Evolutionary conservation across 1,284 basidiomycete species (phyloP).

Genomic region (Macrocystidia cucumis): DNA sequence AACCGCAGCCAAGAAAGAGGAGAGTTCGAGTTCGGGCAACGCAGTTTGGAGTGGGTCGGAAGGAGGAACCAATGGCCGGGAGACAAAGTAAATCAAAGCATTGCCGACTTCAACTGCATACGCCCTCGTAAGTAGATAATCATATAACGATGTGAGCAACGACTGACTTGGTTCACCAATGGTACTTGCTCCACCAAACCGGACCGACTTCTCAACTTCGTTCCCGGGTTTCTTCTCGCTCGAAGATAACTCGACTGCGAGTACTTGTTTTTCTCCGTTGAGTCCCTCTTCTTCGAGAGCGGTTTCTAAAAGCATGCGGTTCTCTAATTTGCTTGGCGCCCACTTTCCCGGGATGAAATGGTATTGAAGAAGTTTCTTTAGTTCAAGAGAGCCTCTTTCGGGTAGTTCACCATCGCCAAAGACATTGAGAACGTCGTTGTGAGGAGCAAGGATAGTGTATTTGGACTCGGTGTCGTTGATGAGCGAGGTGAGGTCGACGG

Average conservation of each 20-base stretch:
- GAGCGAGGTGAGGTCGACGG: slow-evolving; percentile 69
- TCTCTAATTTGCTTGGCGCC: slow-evolving; percentile 57
- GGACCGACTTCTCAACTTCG: slow-evolving; percentile 55
- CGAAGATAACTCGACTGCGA: slow-evolving; percentile 61
- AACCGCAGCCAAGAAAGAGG: slow-evolving; percentile 85
- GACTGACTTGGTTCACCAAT: slow-evolving; percentile 69
- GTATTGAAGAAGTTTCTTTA: slow-evolving; percentile 68
- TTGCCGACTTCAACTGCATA: slow-evolving; percentile 63
- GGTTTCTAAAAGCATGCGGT: slow-evolving; percentile 76
- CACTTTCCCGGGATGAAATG: slow-evolving; percentile 84
- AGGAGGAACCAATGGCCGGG: slow-evolving; percentile 78
- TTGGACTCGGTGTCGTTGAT: slow-evolving; percentile 69
- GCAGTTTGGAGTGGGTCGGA: slow-evolving; percentile 77
- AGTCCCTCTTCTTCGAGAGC: slow-evolving; percentile 66
- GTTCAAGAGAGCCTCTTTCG: slow-evolving; percentile 53
- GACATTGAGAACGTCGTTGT: slow-evolving; percentile 75
- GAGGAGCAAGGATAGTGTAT: slow-evolving; percentile 84
- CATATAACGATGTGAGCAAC: not conserved
- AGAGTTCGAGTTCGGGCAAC: slow-evolving; percentile 76
- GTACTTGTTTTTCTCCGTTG: slow-evolving; percentile 62
- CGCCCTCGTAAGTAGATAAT: not conserved
- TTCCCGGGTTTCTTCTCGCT: slow-evolving; percentile 34
- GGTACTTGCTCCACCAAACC: slow-evolving; percentile 81
- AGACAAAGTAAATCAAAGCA: slow-evolving; percentile 86
- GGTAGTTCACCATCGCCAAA: slow-evolving; percentile 51